These are phyloP conservation scores for Pleoardoris graminearum DNA, from an alignment of 2,329 filamentous ascomycete genomes.

Conservation along the genomic window DNA sequence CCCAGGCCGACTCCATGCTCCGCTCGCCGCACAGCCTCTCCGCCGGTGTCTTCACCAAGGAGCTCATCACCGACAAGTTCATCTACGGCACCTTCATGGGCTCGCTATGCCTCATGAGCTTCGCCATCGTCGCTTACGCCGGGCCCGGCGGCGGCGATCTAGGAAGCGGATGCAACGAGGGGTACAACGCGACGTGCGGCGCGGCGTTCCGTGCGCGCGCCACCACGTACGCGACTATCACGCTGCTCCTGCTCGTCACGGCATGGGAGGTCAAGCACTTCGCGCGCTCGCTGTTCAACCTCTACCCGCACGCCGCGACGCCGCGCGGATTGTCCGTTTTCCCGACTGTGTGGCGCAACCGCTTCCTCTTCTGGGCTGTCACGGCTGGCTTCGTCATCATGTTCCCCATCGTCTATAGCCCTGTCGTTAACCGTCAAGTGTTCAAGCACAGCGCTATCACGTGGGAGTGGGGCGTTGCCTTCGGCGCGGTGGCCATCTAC, in stretches of 20 bases:
- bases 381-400: constrained; percentile 47
- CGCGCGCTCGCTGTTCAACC: constrained; percentile 50
- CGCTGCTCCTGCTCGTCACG: constrained; percentile 51
- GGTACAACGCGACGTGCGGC: constrained; percentile 48
- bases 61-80: constrained; percentile 54
- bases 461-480: constrained; percentile 54
- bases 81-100: constrained; percentile 55
- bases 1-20: constrained; percentile 52
- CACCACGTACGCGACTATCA: constrained; percentile 52
- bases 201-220: constrained; percentile 57
- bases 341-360: constrained; percentile 47
- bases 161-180: constrained; percentile 50
- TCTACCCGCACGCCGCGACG: constrained; percentile 44
- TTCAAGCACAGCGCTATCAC: constrained; percentile 50
- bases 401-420: constrained; percentile 53
- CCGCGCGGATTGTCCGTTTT: constrained; percentile 42
- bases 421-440: constrained; percentile 50
- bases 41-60: constrained; percentile 51
- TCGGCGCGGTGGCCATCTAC: constrained; percentile 48
- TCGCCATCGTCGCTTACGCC: constrained; percentile 49
- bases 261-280: constrained; percentile 55
- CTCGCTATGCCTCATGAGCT: constrained; percentile 49
- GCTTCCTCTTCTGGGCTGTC: constrained; percentile 52
- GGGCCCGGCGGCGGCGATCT: constrained; percentile 49
- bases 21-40: constrained; percentile 50